Percentiles rank a stretch among this genome's conserved stretches.
Conservation (phyloP, 2,329 filamentous ascomycete genomes). For the Rhynchosporium graminicola region DNA sequence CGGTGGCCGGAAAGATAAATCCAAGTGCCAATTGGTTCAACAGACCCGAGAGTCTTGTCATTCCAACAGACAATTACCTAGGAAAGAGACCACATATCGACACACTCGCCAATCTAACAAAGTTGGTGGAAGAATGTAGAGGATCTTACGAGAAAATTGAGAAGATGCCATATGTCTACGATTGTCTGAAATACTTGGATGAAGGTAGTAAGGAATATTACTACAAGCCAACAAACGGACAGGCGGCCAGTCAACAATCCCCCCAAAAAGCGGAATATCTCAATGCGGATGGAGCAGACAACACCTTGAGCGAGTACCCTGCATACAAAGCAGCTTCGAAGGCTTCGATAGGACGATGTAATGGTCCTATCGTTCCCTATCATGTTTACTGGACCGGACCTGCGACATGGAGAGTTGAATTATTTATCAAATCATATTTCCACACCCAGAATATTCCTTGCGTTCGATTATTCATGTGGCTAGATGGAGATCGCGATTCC, state of each 20-base stretch:
- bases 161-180: constrained; percentile 55
- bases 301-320: constrained; percentile 39
- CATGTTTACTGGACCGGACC: constrained; percentile 59
- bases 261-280: constrained; percentile 39
- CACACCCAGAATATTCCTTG: constrained; percentile 58
- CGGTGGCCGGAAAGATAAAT: constrained; percentile 48
- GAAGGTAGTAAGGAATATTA: constrained; percentile 52
- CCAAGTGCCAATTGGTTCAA: constrained; percentile 56
- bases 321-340: constrained; percentile 44
- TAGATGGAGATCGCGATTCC: constrained; percentile 54
- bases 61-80: constrained; percentile 52
- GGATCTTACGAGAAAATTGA: constrained; percentile 54
- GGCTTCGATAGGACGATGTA: constrained; percentile 49
- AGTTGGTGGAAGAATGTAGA: constrained; percentile 53
- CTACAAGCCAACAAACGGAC: constrained; percentile 43
- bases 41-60: constrained; percentile 51
- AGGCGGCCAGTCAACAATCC: constrained; percentile 40
- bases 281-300: constrained; percentile 41
- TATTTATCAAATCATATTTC: constrained; percentile 58
- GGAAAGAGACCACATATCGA: constrained; percentile 53
- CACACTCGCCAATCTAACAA: constrained; percentile 53
- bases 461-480: constrained; percentile 54
- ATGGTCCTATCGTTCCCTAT: constrained; percentile 56
- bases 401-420: constrained; percentile 57
- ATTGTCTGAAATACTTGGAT: constrained; percentile 53